Evolutionary conservation across 768 basidiomycete genomes (phyloP).

Genomic region (Dendrothele bispora): DNA sequence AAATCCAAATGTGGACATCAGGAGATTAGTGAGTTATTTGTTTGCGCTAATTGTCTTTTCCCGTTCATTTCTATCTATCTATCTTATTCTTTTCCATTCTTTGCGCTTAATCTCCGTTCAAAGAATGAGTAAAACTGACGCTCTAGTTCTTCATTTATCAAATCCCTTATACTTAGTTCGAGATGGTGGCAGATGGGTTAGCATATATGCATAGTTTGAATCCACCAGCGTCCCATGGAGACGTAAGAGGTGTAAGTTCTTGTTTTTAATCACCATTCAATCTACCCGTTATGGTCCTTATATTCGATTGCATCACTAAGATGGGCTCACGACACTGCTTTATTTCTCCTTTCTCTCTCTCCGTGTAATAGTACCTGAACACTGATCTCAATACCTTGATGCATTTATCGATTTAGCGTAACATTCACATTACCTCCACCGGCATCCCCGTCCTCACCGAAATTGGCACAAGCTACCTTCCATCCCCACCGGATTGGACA

Average conservation of each 20-base stretch:
- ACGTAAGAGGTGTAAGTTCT: conserved; percentile 12
- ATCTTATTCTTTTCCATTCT: neutral
- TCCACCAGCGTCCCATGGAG: conserved; percentile 10
- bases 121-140: too few relatives aligned
- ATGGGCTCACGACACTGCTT: too few relatives aligned
- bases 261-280: too few relatives aligned
- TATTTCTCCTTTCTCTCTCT: neutral
- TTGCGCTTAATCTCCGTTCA: neutral
- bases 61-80: neutral
- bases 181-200: conserved; percentile 5
- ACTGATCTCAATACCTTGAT: neutral
- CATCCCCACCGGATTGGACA: conserved; percentile 9
- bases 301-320: too few relatives aligned
- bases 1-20: neutral
- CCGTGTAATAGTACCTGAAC: too few relatives aligned
- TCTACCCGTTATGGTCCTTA: too few relatives aligned
- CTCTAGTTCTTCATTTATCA: too few relatives aligned
- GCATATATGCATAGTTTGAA: conserved; percentile 3
- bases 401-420: neutral
- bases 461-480: conserved; percentile 3
- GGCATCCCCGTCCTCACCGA: conserved; percentile 3
- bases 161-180: too few relatives aligned
- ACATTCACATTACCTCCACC: conserved; percentile 6
- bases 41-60: too few relatives aligned
- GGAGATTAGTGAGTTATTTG: conserved; percentile 3